Conservation (phyloP, 495 filamentous ascomycete species). For the Penicillium silybi region DNA sequence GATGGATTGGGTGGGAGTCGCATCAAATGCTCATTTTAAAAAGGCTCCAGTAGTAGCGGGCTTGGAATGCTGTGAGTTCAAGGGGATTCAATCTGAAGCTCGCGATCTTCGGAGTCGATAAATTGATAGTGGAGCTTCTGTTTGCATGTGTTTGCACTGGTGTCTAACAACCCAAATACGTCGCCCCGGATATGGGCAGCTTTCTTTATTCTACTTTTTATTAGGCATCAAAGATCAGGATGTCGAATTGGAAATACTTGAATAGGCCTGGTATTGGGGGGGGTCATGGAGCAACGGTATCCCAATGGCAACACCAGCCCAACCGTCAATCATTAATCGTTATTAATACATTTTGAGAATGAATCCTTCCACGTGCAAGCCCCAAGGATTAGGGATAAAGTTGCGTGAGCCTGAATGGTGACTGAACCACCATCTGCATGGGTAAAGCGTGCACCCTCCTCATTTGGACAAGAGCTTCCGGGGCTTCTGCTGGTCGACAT, state of each 20-base stretch:
- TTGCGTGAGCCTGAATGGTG: too few relatives aligned
- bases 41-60: not conserved
- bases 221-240: too few relatives aligned
- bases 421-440: too few relatives aligned
- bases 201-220: not conserved
- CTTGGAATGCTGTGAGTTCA: not conserved
- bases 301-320: not conserved
- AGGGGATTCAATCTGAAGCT: not conserved
- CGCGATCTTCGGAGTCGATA: constrained; percentile 3
- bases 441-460: too few relatives aligned
- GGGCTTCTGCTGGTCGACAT: too few relatives aligned
- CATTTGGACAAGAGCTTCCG: too few relatives aligned
- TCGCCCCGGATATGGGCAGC: not conserved
- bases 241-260: not conserved
- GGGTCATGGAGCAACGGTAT: not conserved
- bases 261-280: not conserved
- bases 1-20: not conserved
- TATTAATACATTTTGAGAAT: not conserved
- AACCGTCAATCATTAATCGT: constrained; percentile 1
- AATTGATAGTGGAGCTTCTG: constrained; percentile 1
- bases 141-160: not conserved
- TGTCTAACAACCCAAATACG: not conserved
- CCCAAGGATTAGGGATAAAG: too few relatives aligned
- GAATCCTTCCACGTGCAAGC: too few relatives aligned
- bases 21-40: not conserved